Evolutionary conservation across 208 protist genomes (phyloP).

Genomic region (Tetramitus jugosus): DNA sequence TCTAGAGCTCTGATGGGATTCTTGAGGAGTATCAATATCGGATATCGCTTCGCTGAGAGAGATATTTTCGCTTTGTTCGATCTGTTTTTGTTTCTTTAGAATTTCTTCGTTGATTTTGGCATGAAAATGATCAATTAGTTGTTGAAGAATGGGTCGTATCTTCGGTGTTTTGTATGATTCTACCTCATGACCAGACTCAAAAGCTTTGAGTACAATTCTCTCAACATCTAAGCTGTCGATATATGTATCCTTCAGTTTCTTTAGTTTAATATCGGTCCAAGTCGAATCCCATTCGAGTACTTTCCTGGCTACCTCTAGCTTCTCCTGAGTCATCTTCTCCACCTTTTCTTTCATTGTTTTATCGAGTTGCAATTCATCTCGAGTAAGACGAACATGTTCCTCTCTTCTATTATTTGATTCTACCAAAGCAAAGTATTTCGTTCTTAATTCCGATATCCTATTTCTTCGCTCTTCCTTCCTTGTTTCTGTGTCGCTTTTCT

Average conservation of each 20-base stretch:
- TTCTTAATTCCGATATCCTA: constrained; percentile 54
- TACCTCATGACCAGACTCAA: constrained; percentile 59
- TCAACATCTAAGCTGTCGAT: constrained; percentile 77
- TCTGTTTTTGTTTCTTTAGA: not conserved
- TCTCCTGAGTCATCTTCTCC: constrained; percentile 51
- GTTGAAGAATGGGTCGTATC: constrained; percentile 28
- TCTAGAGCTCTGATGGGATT: no score
- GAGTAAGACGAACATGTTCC: constrained; percentile 40
- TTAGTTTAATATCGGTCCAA: constrained; percentile 58
- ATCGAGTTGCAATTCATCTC: constrained; percentile 71
- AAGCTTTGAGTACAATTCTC: constrained; percentile 67
- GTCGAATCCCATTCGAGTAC: constrained; percentile 55
- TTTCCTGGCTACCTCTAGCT: constrained; percentile 54
- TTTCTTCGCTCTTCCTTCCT: constrained; percentile 42
- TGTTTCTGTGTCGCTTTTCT: constrained; percentile 39
- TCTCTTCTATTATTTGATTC: constrained; percentile 57
- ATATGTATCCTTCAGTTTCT: constrained; percentile 73
- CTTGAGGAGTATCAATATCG: no score
- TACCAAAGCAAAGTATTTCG: constrained; percentile 55
- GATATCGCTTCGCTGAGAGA: no score
- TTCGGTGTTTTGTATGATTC: constrained; percentile 74
- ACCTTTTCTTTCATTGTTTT: constrained; percentile 57
- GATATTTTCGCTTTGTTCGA: no score
- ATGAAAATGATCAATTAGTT: constrained; percentile 52
- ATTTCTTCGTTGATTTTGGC: constrained; percentile 46